Evolutionary conservation across 2,329 filamentous ascomycete genomes (phyloP).

Genomic region (Venturia carpophila): DNA sequence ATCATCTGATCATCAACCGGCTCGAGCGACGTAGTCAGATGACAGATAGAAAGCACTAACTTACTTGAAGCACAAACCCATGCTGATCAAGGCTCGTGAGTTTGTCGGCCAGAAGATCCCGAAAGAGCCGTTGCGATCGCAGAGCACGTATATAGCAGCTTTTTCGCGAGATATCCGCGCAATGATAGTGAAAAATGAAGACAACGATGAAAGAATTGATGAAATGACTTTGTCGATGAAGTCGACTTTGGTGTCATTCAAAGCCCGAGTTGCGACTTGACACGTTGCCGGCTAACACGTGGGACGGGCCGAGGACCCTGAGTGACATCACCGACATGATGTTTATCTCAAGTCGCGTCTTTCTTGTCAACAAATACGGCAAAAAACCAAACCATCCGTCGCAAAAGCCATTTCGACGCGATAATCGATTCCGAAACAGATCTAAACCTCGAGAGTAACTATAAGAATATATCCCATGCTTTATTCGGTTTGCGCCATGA

Average conservation of each 20-base stretch:
- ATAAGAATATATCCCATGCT: neutral
- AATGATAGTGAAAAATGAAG: neutral
- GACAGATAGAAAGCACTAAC: neutral
- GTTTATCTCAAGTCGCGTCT: neutral
- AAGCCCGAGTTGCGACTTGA: neutral
- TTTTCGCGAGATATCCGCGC: no score
- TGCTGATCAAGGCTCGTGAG: neutral
- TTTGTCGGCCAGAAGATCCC: neutral
- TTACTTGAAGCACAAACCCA: neutral
- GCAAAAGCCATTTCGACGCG: neutral
- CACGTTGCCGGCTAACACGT: neutral
- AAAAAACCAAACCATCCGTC: neutral
- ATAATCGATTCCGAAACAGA: neutral
- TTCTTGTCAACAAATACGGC: neutral
- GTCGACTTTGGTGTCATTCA: neutral
- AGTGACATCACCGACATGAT: neutral
- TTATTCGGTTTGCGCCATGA: neutral
- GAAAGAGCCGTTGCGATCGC: neutral
- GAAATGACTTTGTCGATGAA: neutral
- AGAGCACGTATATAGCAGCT: neutral
- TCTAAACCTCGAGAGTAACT: neutral
- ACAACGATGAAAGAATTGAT: neutral
- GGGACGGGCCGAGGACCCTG: slow-evolving; percentile 5
- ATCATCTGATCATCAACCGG: neutral
- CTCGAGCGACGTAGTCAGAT: neutral